phyloP scores from a whole-genome alignment of 1,284 basidiomycete species.

The Athelia sp. region DNA sequence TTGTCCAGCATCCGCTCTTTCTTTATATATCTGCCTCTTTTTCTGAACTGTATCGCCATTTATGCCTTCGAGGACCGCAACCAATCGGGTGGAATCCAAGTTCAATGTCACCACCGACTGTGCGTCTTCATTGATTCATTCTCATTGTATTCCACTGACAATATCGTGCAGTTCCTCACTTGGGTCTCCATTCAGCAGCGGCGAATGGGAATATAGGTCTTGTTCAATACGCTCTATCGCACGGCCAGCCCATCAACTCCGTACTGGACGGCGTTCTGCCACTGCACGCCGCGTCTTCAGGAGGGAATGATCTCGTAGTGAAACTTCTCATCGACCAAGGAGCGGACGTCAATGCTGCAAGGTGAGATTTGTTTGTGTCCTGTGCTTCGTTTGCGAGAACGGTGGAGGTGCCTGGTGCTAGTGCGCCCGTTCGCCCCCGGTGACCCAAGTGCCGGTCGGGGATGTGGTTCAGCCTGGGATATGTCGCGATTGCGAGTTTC shows the following conservation, averaged over 20 bases:
- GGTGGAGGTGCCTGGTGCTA: too few relatives aligned
- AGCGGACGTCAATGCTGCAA: conserved; percentile 71
- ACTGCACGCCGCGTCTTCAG: conserved; percentile 66
- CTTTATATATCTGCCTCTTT: too few relatives aligned
- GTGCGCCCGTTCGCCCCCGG: too few relatives aligned
- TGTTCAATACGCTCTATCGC: conserved; percentile 61
- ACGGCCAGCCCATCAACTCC: conserved; percentile 75
- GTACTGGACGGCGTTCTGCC: conserved; percentile 71
- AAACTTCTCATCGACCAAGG: conserved; percentile 64
- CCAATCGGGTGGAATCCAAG: conserved; percentile 32
- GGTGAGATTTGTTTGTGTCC: conserved; percentile 25
- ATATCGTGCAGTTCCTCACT: conserved; percentile 46
- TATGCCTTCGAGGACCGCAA: conserved; percentile 5
- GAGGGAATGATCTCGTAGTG: conserved; percentile 63
- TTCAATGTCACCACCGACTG: conserved; percentile 52
- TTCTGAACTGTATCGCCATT: too few relatives aligned
- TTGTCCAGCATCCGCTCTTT: too few relatives aligned
- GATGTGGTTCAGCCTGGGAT: too few relatives aligned
- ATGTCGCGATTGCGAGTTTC: too few relatives aligned
- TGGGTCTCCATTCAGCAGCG: conserved; percentile 66
- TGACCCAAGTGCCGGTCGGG: too few relatives aligned
- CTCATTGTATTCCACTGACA: not conserved
- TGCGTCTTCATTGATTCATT: conserved; percentile 20
- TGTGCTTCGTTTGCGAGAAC: too few relatives aligned
- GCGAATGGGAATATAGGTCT: conserved; percentile 66